Evolutionary conservation across 225 moss, liverwort and hornwort species (phyloP).

Genomic region (Sphagnum contortum): DNA sequence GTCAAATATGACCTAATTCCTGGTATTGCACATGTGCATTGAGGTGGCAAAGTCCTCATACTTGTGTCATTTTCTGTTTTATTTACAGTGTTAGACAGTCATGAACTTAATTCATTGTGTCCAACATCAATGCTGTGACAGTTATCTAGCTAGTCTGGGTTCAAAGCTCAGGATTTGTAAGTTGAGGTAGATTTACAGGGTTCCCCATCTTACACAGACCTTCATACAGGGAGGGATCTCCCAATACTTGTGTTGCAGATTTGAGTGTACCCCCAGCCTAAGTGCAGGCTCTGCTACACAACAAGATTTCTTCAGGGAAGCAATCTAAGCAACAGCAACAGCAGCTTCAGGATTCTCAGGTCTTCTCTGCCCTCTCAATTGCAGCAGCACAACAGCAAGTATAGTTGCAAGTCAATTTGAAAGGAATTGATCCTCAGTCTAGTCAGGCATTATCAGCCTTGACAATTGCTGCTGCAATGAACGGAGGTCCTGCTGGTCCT

Average conservation of each 20-base stretch:
- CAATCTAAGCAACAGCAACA: slow-evolving; percentile 25
- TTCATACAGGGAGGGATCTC: slow-evolving; percentile 16
- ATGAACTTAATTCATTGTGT: too few species aligned
- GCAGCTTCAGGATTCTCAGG: slow-evolving; percentile 5
- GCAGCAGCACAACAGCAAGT: slow-evolving; percentile 9
- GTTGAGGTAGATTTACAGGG: neutral
- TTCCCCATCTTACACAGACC: slow-evolving; percentile 33
- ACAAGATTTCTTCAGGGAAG: slow-evolving; percentile 46
- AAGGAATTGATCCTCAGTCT: slow-evolving; percentile 47
- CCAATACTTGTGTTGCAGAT: slow-evolving; percentile 7
- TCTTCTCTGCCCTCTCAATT: slow-evolving; percentile 2
- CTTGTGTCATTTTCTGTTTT: too few species aligned
- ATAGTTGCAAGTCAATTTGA: slow-evolving; percentile 23
- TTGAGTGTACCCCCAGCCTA: slow-evolving; percentile 22
- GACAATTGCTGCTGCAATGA: slow-evolving; percentile 39
- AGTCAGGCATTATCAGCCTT: slow-evolving; percentile 39
- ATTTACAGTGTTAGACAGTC: too few species aligned
- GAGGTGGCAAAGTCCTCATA: too few species aligned
- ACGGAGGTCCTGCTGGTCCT: slow-evolving; percentile 52
- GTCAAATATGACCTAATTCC: too few species aligned
- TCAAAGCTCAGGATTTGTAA: too few species aligned
- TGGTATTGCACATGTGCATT: too few species aligned
- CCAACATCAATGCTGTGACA: too few species aligned
- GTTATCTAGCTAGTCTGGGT: too few species aligned
- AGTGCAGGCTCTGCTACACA: slow-evolving; percentile 19